Evolutionary conservation across 2,329 filamentous ascomycete species (phyloP), one percentile per base, ranked within the genome.

Genomic region (Monosporascus sp.): DNA sequence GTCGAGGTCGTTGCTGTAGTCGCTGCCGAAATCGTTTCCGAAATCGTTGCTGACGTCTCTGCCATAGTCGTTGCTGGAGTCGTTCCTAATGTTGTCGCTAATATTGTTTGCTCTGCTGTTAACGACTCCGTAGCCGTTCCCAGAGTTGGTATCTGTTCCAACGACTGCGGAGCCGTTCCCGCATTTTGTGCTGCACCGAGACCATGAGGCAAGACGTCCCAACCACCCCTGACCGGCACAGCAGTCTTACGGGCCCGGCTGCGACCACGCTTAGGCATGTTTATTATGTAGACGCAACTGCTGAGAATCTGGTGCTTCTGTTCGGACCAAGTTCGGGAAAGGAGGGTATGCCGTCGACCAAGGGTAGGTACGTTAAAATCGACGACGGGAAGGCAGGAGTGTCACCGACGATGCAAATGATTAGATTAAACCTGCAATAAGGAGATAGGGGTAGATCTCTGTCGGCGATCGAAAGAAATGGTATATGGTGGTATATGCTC

Each of bases 141-240:
- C 22, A 7, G 22, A 6, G 24, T 46, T 46, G n/a, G 17, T 6
- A 9, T n/a, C 42, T 25, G 20, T 17, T 25, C 20, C 14, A 24
- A 20, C 11, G 15, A 17, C 22, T 45, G 15, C 17, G 25, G 20
- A 25, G 42, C 11, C 20, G 20, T 6, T 25, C 22, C 42, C 17
- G 11, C 11, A 17, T n/a, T 24, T 25, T 15, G 42, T 4, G 42
- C 47, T 39, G 51, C 22, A 2, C 64, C 62, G 57, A 66, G 60
- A 14, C 58, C 58, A 38, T 66, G 64, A 20, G 64, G 64, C 8
- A 66, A 50, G 15, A 57, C 50, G 52, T 59, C 54, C 56, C 55
- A 62, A 25, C 52, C 54, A 11, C 57, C 58, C 24, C 47, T 57
- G 8, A 61, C 50, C 11, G 60, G 57, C 2, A 57, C 55, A 2